Conservation (phyloP, 768 basidiomycete genomes). For the Jaapia argillacea region DNA sequence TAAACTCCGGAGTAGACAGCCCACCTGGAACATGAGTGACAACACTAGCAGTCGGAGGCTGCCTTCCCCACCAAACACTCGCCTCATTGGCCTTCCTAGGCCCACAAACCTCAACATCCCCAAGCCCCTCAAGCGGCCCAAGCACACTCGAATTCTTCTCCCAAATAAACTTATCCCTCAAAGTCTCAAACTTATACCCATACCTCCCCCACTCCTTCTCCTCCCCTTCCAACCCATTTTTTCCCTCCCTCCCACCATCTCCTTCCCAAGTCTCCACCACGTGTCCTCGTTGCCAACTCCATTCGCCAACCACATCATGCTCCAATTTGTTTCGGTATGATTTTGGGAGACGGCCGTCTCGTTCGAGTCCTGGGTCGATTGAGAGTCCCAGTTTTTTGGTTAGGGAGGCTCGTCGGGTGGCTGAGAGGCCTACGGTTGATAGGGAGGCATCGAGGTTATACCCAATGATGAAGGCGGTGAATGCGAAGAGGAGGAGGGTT, state of each 20-base stretch:
- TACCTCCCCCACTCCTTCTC: conserved; percentile 12
- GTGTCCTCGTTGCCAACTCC: conserved; percentile 53
- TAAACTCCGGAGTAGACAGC: conserved; percentile 7
- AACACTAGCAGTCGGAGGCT: conserved; percentile 45
- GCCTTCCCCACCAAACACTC: conserved; percentile 42
- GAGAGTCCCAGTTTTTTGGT: conserved; percentile 11
- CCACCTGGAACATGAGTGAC: conserved; percentile 59
- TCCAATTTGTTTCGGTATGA: conserved; percentile 53
- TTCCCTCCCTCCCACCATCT: conserved; percentile 10
- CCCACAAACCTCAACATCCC: conserved; percentile 14
- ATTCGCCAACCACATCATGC: conserved; percentile 54
- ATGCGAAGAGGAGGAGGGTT: conserved; percentile 53
- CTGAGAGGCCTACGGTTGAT: conserved; percentile 12
- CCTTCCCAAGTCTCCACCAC: conserved; percentile 42
- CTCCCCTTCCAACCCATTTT: too few species aligned
- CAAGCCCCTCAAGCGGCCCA: conserved; percentile 15
- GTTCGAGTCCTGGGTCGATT: conserved; percentile 30
- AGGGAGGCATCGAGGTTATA: conserved; percentile 67
- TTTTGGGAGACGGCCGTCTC: conserved; percentile 37
- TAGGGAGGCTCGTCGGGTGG: neutral
- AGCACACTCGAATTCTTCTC: conserved; percentile 19
- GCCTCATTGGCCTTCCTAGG: conserved; percentile 37
- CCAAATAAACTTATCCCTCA: neutral
- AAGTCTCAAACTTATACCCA: conserved; percentile 5
- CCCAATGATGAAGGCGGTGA: conserved; percentile 57